Percentiles rank a stretch among this genome's conserved stretches.
Conservation (phyloP, 1,139 yeast species). For the Yamadazyma buinensis region DNA sequence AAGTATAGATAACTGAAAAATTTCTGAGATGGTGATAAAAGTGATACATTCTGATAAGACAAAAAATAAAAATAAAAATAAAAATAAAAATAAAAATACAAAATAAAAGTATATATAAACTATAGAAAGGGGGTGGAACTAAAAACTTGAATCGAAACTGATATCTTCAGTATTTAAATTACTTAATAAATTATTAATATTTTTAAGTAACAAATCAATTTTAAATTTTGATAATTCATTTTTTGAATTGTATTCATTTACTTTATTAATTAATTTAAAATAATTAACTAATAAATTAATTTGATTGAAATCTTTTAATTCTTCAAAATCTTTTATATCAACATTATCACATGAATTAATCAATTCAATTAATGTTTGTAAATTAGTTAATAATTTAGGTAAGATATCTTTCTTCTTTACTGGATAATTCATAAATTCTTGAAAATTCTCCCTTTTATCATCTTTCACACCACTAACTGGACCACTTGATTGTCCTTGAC, state of each 20-base stretch:
- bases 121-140: too few species aligned
- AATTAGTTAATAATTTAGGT: not conserved
- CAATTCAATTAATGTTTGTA: not conserved
- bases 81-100: too few species aligned
- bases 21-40: too few species aligned
- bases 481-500: not conserved
- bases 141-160: slow-evolving; percentile 1
- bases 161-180: slow-evolving; percentile 1
- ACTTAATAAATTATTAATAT: slow-evolving; percentile 7
- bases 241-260: slow-evolving; percentile 6
- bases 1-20: too few species aligned
- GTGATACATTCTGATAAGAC: too few species aligned
- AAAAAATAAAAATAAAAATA: too few species aligned
- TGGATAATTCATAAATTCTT: not conserved
- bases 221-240: slow-evolving; percentile 7
- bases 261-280: slow-evolving; percentile 8
- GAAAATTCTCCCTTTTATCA: not conserved
- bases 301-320: slow-evolving; percentile 1
- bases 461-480: too few species aligned
- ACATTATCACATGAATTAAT: not conserved
- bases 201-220: slow-evolving; percentile 5
- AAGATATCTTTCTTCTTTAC: too few species aligned
- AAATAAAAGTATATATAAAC: too few species aligned
- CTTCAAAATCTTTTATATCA: not conserved
- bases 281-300: slow-evolving; percentile 6